A percentile compares a stretch with the other conserved stretches of the same genome.
Conservation (phyloP, 495 filamentous ascomycete genomes). For the Patellaria atrata region DNA sequence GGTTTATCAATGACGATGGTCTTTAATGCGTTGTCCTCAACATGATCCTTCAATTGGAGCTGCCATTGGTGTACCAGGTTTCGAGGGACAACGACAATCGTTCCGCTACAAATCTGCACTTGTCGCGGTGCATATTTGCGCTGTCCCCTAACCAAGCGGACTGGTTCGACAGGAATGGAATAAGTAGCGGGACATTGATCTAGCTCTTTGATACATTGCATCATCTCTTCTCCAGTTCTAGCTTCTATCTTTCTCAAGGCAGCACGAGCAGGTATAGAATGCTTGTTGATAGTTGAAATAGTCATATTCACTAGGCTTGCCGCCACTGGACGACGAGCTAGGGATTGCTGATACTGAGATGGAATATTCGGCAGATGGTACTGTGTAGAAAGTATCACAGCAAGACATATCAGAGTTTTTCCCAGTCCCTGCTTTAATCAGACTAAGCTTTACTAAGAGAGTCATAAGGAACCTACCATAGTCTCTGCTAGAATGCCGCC, state of each 20-base stretch:
- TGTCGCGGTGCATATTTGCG: slow-evolving; percentile 28
- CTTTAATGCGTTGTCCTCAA: slow-evolving; percentile 40
- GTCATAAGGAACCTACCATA: slow-evolving; percentile 34
- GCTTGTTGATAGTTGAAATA: slow-evolving; percentile 48
- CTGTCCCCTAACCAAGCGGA: slow-evolving; percentile 29
- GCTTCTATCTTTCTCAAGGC: slow-evolving; percentile 34
- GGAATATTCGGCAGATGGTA: slow-evolving; percentile 54
- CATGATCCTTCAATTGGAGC: slow-evolving; percentile 54
- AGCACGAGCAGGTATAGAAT: slow-evolving; percentile 53
- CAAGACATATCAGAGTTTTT: slow-evolving; percentile 79
- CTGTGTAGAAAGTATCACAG: slow-evolving; percentile 68
- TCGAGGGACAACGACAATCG: slow-evolving; percentile 52
- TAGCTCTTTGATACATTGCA: slow-evolving; percentile 41
- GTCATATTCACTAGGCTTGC: slow-evolving; percentile 53
- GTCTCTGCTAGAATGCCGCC: slow-evolving; percentile 71
- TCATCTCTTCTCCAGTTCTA: slow-evolving; percentile 27
- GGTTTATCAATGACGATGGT: slow-evolving; percentile 39
- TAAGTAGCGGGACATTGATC: slow-evolving; percentile 34
- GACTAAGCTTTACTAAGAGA: background rate
- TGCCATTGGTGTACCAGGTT: slow-evolving; percentile 62
- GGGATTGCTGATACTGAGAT: slow-evolving; percentile 38
- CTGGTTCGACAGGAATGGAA: slow-evolving; percentile 29
- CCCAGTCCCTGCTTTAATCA: slow-evolving; percentile 38
- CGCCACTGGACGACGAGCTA: slow-evolving; percentile 25
- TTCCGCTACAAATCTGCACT: slow-evolving; percentile 51